Evolutionary conservation across 352 stramenopile genomes (phyloP).

Genomic region (Globisporangium perplexum): DNA sequence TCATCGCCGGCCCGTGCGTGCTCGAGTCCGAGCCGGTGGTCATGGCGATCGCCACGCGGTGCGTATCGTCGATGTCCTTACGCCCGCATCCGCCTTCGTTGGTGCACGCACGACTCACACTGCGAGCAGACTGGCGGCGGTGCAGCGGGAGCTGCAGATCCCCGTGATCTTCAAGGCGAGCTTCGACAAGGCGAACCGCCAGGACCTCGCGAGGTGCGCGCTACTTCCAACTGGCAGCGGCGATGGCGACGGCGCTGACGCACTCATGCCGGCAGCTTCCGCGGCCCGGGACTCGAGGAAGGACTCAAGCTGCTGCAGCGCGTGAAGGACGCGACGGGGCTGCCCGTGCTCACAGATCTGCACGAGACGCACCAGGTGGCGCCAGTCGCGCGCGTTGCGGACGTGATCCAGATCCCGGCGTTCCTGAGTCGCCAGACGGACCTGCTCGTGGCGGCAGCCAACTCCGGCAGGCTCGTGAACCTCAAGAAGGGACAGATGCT

Average conservation of each 20-base stretch:
- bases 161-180: constrained; percentile 87
- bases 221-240: too few relatives aligned
- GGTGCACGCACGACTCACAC: background rate
- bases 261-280: constrained; percentile 35
- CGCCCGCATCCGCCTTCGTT: too few relatives aligned
- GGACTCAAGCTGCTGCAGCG: constrained; percentile 67
- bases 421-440: constrained; percentile 89
- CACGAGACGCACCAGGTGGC: constrained; percentile 82
- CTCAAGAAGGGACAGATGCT: constrained; percentile 89
- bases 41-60: constrained; percentile 68
- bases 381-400: constrained; percentile 55
- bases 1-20: constrained; percentile 80
- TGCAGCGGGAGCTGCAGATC: constrained; percentile 58
- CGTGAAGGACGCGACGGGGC: constrained; percentile 64
- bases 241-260: background rate
- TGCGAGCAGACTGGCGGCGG: constrained; percentile 33
- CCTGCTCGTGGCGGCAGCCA: constrained; percentile 70
- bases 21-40: constrained; percentile 67
- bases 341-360: constrained; percentile 82
- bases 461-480: constrained; percentile 74
- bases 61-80: constrained; percentile 2
- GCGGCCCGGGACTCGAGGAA: constrained; percentile 61
- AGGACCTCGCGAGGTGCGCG: constrained; percentile 54
- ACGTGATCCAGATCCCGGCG: constrained; percentile 85
- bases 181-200: constrained; percentile 88